Percentiles rank a stretch among this genome's conserved stretches.
phyloP scores from a whole-genome alignment of 1,284 basidiomycete species.

The Wallemia hederae region DNA sequence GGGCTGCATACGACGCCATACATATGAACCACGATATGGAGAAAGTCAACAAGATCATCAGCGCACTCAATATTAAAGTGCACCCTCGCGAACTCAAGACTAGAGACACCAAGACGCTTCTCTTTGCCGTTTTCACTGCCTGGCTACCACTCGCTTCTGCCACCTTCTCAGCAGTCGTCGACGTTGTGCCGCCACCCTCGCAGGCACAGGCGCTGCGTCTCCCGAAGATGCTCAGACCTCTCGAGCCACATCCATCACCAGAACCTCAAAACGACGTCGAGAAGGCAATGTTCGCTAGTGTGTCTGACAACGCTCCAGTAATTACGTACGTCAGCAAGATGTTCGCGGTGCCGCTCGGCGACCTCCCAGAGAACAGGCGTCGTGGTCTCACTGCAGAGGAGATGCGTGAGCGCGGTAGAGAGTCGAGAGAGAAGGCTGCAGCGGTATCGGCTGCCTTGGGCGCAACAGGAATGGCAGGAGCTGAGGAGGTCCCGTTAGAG shows the following conservation, averaged over 20 bases:
- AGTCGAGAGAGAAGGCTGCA: constrained; percentile 27
- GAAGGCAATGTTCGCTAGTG: constrained; percentile 39
- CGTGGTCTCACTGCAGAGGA: constrained; percentile 54
- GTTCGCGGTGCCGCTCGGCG: constrained; percentile 58
- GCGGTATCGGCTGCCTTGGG: constrained; percentile 15
- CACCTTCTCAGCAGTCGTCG: constrained; percentile 72
- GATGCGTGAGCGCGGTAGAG: constrained; percentile 39
- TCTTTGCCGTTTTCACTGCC: constrained; percentile 68
- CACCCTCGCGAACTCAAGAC: constrained; percentile 65
- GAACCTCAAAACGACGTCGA: constrained; percentile 51
- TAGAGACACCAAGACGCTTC: constrained; percentile 59
- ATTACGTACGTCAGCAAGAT: constrained; percentile 89
- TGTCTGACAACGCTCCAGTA: constrained; percentile 29
- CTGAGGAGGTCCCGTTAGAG: constrained; percentile 6
- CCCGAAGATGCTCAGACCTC: constrained; percentile 77
- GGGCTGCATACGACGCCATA: constrained; percentile 80
- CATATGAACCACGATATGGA: constrained; percentile 63
- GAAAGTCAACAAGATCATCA: constrained; percentile 67
- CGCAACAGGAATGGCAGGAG: constrained; percentile 7
- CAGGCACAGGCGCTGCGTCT: constrained; percentile 55
- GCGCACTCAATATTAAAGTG: constrained; percentile 53
- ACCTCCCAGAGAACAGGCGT: constrained; percentile 61
- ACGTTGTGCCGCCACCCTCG: constrained; percentile 64
- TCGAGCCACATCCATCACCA: constrained; percentile 16
- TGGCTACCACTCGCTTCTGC: constrained; percentile 87